Conservation (phyloP, 1,139 yeast genomes). For the Hemisphaericaspora xylofermentans region DNA sequence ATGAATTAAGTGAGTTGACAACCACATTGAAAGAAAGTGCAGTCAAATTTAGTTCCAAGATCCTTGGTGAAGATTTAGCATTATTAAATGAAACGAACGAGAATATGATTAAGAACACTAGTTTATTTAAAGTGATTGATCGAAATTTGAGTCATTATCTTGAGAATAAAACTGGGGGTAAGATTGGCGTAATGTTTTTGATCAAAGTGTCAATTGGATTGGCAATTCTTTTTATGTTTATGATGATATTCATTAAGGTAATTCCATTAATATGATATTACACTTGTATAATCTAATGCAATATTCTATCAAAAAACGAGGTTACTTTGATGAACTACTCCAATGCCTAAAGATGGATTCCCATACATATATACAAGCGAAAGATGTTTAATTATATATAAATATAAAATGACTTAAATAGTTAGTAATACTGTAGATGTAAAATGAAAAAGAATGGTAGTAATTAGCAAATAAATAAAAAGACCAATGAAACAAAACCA, state of each 20-base stretch:
- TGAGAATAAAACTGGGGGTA: constrained; percentile 39
- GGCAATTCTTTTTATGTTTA: constrained; percentile 26
- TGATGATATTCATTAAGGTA: constrained; percentile 27
- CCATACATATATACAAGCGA: background rate
- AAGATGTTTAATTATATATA: background rate
- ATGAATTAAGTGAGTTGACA: constrained; percentile 40
- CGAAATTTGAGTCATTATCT: constrained; percentile 37
- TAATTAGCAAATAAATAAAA: background rate
- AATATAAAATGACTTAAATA: background rate
- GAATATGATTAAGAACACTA: constrained; percentile 35
- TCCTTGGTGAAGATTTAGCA: constrained; percentile 37
- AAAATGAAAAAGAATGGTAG: background rate
- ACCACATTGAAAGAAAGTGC: constrained; percentile 39
- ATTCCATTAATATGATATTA: constrained; percentile 18
- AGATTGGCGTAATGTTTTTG: constrained; percentile 36
- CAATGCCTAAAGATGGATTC: background rate
- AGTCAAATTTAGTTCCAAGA: constrained; percentile 29
- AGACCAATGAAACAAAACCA: background rate
- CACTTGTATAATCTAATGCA: constrained; percentile 1
- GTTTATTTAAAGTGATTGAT: constrained; percentile 39
- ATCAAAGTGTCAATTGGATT: constrained; percentile 28
- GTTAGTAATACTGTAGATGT: constrained; percentile 3
- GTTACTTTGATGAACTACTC: too few relatives aligned
- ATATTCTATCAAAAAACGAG: background rate
- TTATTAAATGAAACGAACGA: constrained; percentile 39